Conservation (phyloP, 306 rosid genomes). For the Cercis canadensis region DNA sequence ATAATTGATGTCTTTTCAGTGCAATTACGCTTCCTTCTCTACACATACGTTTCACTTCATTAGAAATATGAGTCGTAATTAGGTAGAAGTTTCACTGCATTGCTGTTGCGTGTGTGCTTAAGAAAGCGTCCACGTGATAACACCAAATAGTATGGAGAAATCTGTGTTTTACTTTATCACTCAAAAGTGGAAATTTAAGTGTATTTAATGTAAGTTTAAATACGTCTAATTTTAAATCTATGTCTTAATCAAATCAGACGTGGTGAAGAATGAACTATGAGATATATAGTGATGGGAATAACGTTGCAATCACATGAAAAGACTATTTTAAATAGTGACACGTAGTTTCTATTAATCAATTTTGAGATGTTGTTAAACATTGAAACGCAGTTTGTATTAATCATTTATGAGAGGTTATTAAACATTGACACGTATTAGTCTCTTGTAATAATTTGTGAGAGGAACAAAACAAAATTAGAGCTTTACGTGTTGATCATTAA, state of each 20-base stretch:
- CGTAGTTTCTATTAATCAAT: not conserved
- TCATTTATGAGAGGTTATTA: not conserved
- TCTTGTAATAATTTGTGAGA: not conserved
- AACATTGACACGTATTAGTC: not conserved
- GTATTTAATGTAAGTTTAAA: too few relatives aligned
- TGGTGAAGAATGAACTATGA: too few relatives aligned
- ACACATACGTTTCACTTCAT: constrained; percentile 42
- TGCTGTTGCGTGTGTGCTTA: too few relatives aligned
- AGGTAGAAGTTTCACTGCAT: constrained; percentile 15
- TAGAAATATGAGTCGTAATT: constrained; percentile 30
- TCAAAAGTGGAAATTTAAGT: too few relatives aligned
- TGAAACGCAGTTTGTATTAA: too few relatives aligned
- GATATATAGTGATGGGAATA: too few relatives aligned
- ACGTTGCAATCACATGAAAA: not conserved
- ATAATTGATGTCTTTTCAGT: constrained; percentile 51
- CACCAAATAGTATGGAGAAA: too few relatives aligned
- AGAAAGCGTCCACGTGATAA: too few relatives aligned
- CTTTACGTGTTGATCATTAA: not conserved
- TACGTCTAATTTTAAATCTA: too few relatives aligned
- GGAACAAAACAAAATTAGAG: constrained; percentile 11
- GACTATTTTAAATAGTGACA: not conserved
- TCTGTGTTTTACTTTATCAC: too few relatives aligned
- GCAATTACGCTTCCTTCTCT: too few relatives aligned
- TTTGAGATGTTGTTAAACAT: not conserved
- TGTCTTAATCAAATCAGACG: too few relatives aligned